Evolutionary conservation across 2,329 filamentous ascomycete species (phyloP).

Genomic region (Tolypocladium amazonense): DNA sequence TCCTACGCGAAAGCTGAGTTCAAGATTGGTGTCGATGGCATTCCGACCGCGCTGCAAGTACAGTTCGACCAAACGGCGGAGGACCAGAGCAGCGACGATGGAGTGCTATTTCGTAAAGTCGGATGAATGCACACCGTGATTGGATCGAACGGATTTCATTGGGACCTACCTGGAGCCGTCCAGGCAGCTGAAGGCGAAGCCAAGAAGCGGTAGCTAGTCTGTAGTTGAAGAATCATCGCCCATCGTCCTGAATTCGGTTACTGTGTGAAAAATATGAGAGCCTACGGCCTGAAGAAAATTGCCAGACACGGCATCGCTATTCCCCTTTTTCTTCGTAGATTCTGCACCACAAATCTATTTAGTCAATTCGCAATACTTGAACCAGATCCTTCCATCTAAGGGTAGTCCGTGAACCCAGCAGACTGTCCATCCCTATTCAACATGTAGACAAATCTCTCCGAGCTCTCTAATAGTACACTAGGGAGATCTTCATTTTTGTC

Average conservation of each 20-base stretch:
- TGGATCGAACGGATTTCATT: background rate
- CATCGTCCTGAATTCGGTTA: too few species aligned
- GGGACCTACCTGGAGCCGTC: background rate
- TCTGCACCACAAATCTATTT: background rate
- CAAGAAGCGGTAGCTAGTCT: background rate
- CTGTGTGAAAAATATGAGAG: too few species aligned
- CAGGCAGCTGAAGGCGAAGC: background rate
- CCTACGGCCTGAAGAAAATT: too few species aligned
- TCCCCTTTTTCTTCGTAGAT: slow-evolving; percentile 27
- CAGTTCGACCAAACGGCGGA: background rate
- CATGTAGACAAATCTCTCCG: slow-evolving; percentile 32
- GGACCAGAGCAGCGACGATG: background rate
- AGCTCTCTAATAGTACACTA: slow-evolving; percentile 27
- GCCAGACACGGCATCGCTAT: too few species aligned
- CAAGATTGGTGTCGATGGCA: background rate
- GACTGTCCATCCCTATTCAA: slow-evolving; percentile 32
- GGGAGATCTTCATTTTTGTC: slow-evolving; percentile 43
- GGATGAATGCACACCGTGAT: background rate
- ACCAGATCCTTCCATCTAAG: slow-evolving; percentile 23
- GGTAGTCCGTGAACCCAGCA: slow-evolving; percentile 38
- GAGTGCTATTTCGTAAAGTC: background rate
- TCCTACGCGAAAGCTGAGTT: background rate
- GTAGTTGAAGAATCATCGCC: too few species aligned
- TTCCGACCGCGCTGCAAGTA: background rate
- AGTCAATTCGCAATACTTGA: background rate